These are phyloP conservation scores for Nemania bipapillata DNA, from an alignment of 2,329 filamentous ascomycete genomes.

Conservation along the genomic window DNA sequence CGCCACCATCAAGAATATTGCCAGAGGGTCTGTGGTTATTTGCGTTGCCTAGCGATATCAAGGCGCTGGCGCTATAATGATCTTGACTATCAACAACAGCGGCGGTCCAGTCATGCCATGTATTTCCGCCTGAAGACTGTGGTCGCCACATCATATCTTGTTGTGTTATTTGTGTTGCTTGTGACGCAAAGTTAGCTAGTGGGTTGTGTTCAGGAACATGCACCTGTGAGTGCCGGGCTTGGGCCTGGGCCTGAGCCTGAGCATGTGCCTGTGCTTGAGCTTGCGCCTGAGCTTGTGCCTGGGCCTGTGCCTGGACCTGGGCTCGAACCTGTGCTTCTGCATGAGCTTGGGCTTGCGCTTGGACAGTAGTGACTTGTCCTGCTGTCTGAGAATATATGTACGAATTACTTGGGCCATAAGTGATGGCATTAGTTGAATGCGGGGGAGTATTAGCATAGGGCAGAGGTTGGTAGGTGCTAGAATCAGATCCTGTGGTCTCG, in stretches of 20 bases:
- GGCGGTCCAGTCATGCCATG: slow-evolving; percentile 67
- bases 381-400: slow-evolving; percentile 48
- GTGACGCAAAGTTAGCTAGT: slow-evolving; percentile 47
- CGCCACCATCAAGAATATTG: slow-evolving; percentile 40
- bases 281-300: slow-evolving; percentile 44
- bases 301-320: slow-evolving; percentile 30
- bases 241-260: slow-evolving; percentile 36
- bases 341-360: slow-evolving; percentile 43
- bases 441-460: slow-evolving; percentile 44
- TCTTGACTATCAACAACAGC: slow-evolving; percentile 63
- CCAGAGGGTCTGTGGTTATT: slow-evolving; percentile 35
- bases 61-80: slow-evolving; percentile 61
- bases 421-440: slow-evolving; percentile 44
- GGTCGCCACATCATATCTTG: slow-evolving; percentile 49
- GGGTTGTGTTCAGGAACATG: slow-evolving; percentile 45
- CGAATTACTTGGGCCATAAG: slow-evolving; percentile 45
- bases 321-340: slow-evolving; percentile 44
- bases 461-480: slow-evolving; percentile 45
- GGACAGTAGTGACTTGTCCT: slow-evolving; percentile 43
- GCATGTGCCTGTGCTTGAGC: slow-evolving; percentile 47
- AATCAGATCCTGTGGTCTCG: slow-evolving; percentile 43
- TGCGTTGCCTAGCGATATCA: slow-evolving; percentile 58
- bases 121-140: slow-evolving; percentile 54
- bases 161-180: slow-evolving; percentile 48
- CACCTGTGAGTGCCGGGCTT: slow-evolving; percentile 35